These are phyloP conservation scores for Fraxinus latifolia DNA, from an alignment of 305 asterid genomes.

Conservation along the genomic window DNA sequence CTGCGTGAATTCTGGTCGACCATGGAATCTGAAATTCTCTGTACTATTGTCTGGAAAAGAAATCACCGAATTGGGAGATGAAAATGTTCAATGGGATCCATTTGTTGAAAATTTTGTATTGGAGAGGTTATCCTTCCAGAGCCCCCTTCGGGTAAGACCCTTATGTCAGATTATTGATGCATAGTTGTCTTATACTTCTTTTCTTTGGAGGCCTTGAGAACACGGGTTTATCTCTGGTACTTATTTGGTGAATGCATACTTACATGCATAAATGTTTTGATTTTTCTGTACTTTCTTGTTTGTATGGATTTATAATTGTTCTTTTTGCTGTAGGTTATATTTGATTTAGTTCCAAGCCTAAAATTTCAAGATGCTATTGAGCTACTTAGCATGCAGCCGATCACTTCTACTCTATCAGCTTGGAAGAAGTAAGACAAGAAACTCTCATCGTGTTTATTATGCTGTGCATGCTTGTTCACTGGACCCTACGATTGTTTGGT, in stretches of 20 bases:
- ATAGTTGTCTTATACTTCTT: constrained; percentile 20
- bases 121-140: constrained; percentile 90
- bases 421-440: constrained; percentile 72
- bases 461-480: constrained; percentile 13
- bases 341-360: constrained; percentile 91
- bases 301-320: constrained; percentile 10
- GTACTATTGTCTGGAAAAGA: constrained; percentile 70
- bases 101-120: constrained; percentile 96
- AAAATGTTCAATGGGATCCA: constrained; percentile 67
- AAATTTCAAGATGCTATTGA: constrained; percentile 90
- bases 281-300: constrained; percentile 21
- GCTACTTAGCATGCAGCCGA: constrained; percentile 96
- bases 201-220: constrained; percentile 20
- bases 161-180: constrained; percentile 15
- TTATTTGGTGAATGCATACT: constrained; percentile 15
- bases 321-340: constrained; percentile 63
- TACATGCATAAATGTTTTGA: constrained; percentile 14
- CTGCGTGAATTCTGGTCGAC: constrained; percentile 78
- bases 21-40: constrained; percentile 89
- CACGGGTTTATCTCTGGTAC: constrained; percentile 17
- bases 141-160: constrained; percentile 88
- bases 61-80: constrained; percentile 39
- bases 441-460: constrained; percentile 14
- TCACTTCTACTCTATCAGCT: constrained; percentile 84
- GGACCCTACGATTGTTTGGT: constrained; percentile 1